Evolutionary conservation across 2,329 filamentous ascomycete species (phyloP), one percentile per base, ranked within the genome.

Genomic region (Botrytis medusae): DNA sequence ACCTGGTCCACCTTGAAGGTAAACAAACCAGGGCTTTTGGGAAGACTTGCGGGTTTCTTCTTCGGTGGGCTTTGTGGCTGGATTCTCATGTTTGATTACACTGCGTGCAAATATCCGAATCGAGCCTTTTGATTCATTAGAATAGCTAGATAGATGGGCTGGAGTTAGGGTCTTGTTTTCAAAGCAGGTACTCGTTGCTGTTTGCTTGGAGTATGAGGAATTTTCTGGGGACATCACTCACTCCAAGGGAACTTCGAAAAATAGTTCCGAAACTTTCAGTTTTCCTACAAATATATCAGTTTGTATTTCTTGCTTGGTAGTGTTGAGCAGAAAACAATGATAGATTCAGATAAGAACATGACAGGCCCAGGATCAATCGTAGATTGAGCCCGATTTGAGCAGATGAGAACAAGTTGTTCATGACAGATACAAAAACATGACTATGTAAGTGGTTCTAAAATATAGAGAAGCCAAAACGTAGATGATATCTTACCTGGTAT

Each of bases 211-310:
- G 14, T 44, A 29, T 22, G n/a, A 64, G n/a, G 18, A 32, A 46
- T 32, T n/a, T 14, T 54, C 16, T 14, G 8, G 88, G 86, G 63
- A 97, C 86, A 80, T 91, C 91, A 67, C 83, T 82, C 97, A 92
- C 84, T 97, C 92, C 75, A 93, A 87, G 5, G 95, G 94, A 18
- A 97, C 94, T 77, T 93, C 88, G 82, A 97, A 97, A 85, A 94
- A 92, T 79, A 95, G 87, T 81, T 97, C 94, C 2, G 92, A 92
- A 74, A 97, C 88, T 73, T 89, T 87, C 40, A 97, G 86, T 79
- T 91, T 93, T 62, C 93, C 93, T 94, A 71, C 40, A 37, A 2
- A 4, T 20, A 3, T 25, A 32, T 77, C 40, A 77, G 67, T 42
- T 29, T 20, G 20, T 16, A 57, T 20, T 34, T 25, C 54, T 46